A percentile compares a stretch with the other conserved stretches of the same genome.
Conservation (phyloP, 73 alveolate genomes). For the Stentor roeselii region DNA sequence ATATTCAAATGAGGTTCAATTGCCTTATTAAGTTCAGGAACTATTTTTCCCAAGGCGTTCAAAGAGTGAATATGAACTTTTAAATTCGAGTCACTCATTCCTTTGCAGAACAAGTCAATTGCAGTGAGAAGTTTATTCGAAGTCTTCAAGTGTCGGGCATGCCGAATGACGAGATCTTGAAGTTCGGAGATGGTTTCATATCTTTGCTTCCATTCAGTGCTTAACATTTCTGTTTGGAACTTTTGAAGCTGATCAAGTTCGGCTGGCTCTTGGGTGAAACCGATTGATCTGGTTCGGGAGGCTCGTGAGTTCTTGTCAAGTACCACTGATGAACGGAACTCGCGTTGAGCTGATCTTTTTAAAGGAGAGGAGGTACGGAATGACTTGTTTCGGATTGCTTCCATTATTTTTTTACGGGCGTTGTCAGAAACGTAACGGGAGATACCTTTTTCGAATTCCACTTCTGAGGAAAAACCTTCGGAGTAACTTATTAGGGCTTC, state of each 20-base stretch:
- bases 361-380: not conserved
- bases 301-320: not conserved
- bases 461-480: conserved; percentile 14
- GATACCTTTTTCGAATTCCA: not conserved
- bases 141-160: not conserved
- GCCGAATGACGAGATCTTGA: not conserved
- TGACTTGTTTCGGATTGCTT: not conserved
- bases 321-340: not conserved
- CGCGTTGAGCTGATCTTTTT: not conserved
- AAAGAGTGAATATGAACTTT: conserved; percentile 19
- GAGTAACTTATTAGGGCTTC: conserved; percentile 15
- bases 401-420: not conserved
- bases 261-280: not conserved
- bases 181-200: not conserved
- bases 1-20: not conserved
- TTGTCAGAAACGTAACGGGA: not conserved
- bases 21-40: not conserved
- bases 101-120: conserved; percentile 1
- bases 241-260: not conserved
- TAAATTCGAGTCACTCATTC: conserved; percentile 21
- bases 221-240: not conserved
- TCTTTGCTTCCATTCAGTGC: conserved; percentile 1
- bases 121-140: not conserved
- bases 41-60: not conserved
- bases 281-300: not conserved